Conservation (phyloP, 345 rosid genomes). For the Dovyalis caffra region DNA sequence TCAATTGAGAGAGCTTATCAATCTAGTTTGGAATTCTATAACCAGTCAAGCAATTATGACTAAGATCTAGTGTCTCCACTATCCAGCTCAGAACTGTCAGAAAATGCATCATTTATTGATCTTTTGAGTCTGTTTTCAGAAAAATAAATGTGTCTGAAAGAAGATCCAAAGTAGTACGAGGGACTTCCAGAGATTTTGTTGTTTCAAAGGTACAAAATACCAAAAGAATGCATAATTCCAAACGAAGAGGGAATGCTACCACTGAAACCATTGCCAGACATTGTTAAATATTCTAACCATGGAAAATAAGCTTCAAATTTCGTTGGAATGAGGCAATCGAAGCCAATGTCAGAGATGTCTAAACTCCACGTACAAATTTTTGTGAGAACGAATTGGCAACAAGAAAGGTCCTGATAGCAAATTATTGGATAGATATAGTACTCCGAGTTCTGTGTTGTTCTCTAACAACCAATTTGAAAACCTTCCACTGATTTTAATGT, state of each 20-base stretch:
- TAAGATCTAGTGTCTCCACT: conserved; percentile 21
- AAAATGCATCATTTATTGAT: not conserved
- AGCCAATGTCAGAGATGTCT: conserved; percentile 1
- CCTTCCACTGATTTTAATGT: not conserved
- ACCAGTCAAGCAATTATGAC: conserved; percentile 14
- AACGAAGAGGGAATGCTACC: conserved; percentile 26
- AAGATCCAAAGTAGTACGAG: not conserved
- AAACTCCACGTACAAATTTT: not conserved
- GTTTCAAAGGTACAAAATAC: not conserved
- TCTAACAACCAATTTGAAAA: conserved; percentile 27
- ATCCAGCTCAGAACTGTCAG: not conserved
- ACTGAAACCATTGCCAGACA: conserved; percentile 11
- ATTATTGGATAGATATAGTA: not conserved
- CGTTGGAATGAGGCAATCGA: conserved; percentile 9
- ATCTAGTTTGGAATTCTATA: conserved; percentile 23
- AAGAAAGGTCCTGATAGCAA: conserved; percentile 2
- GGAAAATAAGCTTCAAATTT: conserved; percentile 9
- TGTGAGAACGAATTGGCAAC: not conserved
- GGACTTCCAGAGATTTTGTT: conserved; percentile 4
- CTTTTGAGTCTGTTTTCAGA: conserved; percentile 1
- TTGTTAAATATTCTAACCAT: not conserved
- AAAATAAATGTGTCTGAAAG: not conserved
- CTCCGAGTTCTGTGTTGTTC: conserved; percentile 21
- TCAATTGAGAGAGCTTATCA: not conserved
- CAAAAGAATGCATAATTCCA: not conserved